phyloP scores from a whole-genome alignment of 164 flowering plant species.

The Kingdonia uniflora region DNA sequence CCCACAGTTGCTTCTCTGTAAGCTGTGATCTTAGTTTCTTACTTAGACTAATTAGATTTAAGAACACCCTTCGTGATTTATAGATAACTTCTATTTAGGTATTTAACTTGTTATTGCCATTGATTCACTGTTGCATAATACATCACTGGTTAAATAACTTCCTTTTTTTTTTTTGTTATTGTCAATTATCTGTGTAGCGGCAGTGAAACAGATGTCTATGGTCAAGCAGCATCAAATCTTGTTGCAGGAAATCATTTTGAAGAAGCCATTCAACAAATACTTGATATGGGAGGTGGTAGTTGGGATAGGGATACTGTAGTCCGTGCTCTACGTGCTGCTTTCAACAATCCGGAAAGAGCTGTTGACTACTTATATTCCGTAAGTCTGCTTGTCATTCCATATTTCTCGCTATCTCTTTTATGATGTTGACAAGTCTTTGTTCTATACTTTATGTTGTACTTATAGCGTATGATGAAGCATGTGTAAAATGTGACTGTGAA shows the following conservation, averaged over 20 bases:
- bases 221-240: conserved; percentile 81
- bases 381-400: conserved; percentile 14
- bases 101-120: not conserved
- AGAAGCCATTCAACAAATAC: conserved; percentile 59
- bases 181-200: conserved; percentile 24
- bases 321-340: conserved; percentile 95
- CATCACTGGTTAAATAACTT: not conserved
- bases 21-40: conserved; percentile 3
- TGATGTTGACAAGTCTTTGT: not conserved
- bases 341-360: conserved; percentile 94
- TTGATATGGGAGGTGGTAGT: conserved; percentile 94
- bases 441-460: no score
- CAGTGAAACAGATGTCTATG: conserved; percentile 49
- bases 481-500: no score
- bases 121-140: not conserved
- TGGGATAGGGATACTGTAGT: conserved; percentile 93
- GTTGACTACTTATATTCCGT: conserved; percentile 91
- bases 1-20: conserved; percentile 21
- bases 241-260: conserved; percentile 80
- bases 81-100: not conserved
- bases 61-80: no score
- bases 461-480: no score
- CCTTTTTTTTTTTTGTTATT: not conserved
- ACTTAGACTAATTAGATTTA: no score
- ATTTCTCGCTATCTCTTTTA: not conserved